phyloP scores from a whole-genome alignment of 108 stramenopile genomes.

The Bacterosira constricta region DNA sequence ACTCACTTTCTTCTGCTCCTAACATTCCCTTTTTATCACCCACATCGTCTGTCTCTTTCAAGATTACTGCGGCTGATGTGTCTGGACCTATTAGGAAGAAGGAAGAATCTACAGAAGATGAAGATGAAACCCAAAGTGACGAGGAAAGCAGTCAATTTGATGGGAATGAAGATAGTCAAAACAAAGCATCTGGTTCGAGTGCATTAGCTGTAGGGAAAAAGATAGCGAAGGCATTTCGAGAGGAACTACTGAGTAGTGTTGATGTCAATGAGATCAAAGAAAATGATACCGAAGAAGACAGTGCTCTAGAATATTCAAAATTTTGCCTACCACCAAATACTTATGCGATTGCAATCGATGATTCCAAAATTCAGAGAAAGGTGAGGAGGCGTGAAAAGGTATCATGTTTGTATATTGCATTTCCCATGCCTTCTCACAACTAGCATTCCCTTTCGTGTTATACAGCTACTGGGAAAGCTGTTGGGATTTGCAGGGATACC shows the following conservation, averaged over 20 bases:
- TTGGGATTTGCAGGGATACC: conserved; percentile 50
- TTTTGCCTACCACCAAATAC: conserved; percentile 21
- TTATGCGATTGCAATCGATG: conserved; percentile 56
- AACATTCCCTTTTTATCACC: too few relatives aligned
- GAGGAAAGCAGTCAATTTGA: too few relatives aligned
- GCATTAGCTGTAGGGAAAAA: conserved; percentile 14
- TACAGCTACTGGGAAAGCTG: conserved; percentile 46
- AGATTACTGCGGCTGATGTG: conserved; percentile 26
- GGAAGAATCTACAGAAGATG: background rate
- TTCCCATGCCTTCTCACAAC: too few relatives aligned
- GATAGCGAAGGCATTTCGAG: conserved; percentile 15
- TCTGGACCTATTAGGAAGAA: conserved; percentile 24
- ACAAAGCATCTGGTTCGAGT: background rate
- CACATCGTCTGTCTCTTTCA: too few relatives aligned
- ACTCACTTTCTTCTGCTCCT: too few relatives aligned
- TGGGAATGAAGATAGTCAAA: too few relatives aligned
- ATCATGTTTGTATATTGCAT: too few relatives aligned
- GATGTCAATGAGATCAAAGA: too few relatives aligned
- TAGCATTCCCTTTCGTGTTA: too few relatives aligned
- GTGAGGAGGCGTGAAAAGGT: too few relatives aligned
- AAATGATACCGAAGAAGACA: too few relatives aligned
- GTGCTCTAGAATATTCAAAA: too few relatives aligned
- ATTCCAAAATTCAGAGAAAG: conserved; percentile 60
- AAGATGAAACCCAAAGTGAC: background rate
- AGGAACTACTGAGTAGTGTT: conserved; percentile 26